Evolutionary conservation across 2,329 filamentous ascomycete genomes (phyloP).

Genomic region (Aspergillus fischeri): DNA sequence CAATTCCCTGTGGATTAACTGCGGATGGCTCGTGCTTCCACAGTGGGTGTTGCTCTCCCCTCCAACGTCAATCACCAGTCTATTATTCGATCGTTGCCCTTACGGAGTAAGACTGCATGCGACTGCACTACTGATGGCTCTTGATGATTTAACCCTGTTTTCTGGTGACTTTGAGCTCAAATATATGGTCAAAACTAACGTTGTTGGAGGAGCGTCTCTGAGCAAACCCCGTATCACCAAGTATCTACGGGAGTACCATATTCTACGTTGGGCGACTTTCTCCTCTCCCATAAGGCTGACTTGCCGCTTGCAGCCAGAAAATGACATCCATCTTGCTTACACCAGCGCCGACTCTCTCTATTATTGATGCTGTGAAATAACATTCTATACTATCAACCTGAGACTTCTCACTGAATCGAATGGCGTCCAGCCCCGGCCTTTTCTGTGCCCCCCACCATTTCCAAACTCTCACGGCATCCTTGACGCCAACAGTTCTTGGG

Average conservation of each 20-base stretch:
- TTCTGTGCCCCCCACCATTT: background rate
- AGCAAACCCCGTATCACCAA: background rate
- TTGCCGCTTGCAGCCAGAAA: background rate
- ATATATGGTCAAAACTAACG: background rate
- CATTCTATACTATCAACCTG: background rate
- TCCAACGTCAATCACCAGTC: background rate
- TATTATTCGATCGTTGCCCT: background rate
- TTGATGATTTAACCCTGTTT: background rate
- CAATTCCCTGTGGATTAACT: background rate
- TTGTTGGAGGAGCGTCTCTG: background rate
- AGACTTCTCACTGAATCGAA: background rate
- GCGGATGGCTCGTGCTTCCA: background rate
- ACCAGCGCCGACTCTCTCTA: background rate
- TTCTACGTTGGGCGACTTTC: background rate
- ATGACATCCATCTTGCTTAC: background rate
- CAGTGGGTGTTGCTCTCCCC: background rate
- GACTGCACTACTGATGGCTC: background rate
- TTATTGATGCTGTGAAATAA: background rate
- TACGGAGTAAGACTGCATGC: background rate
- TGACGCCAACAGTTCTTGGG: constrained; percentile 15
- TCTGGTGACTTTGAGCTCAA: background rate
- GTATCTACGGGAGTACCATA: background rate
- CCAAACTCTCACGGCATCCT: constrained; percentile 1
- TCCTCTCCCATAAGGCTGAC: background rate
- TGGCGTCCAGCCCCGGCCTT: background rate